phyloP scores from a whole-genome alignment of 2,329 filamentous ascomycete species.

The Aspergillus sp. region DNA sequence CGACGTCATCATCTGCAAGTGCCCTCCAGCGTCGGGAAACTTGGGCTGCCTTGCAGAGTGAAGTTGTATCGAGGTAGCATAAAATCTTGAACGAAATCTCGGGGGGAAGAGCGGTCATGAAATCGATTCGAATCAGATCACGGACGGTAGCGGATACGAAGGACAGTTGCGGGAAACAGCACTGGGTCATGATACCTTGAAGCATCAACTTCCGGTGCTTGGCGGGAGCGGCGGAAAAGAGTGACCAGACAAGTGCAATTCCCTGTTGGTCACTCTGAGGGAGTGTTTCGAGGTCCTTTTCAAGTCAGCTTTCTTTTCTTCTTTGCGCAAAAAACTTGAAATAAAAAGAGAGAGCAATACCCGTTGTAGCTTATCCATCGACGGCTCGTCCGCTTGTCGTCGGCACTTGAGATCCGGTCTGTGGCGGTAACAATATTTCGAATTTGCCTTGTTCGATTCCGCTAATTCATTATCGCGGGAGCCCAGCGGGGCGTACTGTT shows the following conservation, averaged over 20 bases:
- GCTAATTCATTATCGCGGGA: slow-evolving; percentile 15
- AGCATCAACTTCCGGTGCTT: slow-evolving; percentile 95
- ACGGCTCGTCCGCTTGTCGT: slow-evolving; percentile 83
- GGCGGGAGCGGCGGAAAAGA: slow-evolving; percentile 89
- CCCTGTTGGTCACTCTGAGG: slow-evolving; percentile 83
- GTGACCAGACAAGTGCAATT: slow-evolving; percentile 94
- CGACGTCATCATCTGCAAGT: slow-evolving; percentile 91
- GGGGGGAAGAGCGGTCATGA: slow-evolving; percentile 75
- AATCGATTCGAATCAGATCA: slow-evolving; percentile 96
- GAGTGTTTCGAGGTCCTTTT: slow-evolving; percentile 71
- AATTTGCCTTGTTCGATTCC: slow-evolving; percentile 54
- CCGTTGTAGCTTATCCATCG: slow-evolving; percentile 89
- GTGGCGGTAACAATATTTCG: slow-evolving; percentile 93
- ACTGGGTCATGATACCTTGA: slow-evolving; percentile 90
- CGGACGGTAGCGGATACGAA: slow-evolving; percentile 83
- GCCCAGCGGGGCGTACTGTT: slow-evolving; percentile 73
- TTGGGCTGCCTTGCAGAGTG: slow-evolving; percentile 89
- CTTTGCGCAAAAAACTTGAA: not conserved
- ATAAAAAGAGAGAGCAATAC: slow-evolving; percentile 37
- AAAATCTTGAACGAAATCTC: slow-evolving; percentile 93
- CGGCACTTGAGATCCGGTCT: slow-evolving; percentile 89
- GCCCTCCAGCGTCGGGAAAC: slow-evolving; percentile 82
- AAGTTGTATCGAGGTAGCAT: slow-evolving; percentile 84
- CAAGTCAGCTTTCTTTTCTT: slow-evolving; percentile 1
- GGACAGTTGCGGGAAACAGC: slow-evolving; percentile 94